Conservation (phyloP, 805 yeast species). For the Kodamaea nitidulidarum region DNA sequence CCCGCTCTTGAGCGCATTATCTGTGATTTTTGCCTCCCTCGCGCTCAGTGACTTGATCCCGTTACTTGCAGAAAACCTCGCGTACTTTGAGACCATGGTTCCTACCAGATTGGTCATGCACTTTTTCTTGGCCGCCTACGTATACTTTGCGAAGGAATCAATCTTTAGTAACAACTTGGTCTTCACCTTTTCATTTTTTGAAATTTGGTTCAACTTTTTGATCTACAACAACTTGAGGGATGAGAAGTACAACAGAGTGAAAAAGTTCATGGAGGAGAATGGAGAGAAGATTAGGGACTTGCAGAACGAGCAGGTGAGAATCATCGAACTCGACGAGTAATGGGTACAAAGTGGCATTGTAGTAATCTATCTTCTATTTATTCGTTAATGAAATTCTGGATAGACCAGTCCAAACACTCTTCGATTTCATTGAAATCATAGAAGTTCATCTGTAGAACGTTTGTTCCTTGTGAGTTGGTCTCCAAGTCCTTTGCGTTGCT, state of each 20-base stretch:
- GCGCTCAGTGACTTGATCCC: conserved; percentile 58
- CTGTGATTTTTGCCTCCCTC: conserved; percentile 41
- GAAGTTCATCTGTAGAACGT: conserved; percentile 44
- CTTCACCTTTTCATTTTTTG: conserved; percentile 57
- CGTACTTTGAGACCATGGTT: conserved; percentile 56
- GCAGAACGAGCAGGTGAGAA: conserved; percentile 28
- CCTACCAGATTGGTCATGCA: conserved; percentile 52
- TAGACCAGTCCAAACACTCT: conserved; percentile 55
- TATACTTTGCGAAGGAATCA: conserved; percentile 44
- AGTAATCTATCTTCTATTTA: too few species aligned
- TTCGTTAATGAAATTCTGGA: conserved; percentile 30
- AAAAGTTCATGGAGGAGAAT: conserved; percentile 38
- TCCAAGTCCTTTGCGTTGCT: conserved; percentile 20
- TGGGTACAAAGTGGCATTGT: too few species aligned
- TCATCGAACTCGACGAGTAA: conserved; percentile 22
- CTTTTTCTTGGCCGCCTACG: conserved; percentile 47
- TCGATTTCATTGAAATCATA: conserved; percentile 50
- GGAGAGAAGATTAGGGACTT: conserved; percentile 30
- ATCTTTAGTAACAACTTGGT: conserved; percentile 59
- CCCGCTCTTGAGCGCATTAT: conserved; percentile 48
- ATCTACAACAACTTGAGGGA: conserved; percentile 61
- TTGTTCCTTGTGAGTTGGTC: conserved; percentile 29
- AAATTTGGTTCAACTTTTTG: conserved; percentile 66
- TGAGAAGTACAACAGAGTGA: conserved; percentile 51
- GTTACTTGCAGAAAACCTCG: conserved; percentile 41